Base-by-base conservation (phyloP, 352 stramenopile genomes). In the Phytophthora hibernalis region DNA sequence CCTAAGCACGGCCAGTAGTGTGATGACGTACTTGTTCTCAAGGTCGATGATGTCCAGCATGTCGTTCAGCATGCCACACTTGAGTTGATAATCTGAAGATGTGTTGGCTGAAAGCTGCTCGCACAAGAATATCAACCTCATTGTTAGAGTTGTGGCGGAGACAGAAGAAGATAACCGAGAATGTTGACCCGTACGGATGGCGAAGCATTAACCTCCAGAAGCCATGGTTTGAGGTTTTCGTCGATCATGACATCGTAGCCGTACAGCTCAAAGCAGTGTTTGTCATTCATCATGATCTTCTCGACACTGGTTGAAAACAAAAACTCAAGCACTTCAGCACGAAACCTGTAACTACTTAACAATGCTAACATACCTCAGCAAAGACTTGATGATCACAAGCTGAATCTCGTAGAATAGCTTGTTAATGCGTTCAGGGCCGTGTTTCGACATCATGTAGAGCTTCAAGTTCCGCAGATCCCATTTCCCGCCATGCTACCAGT, bases 211-310 rank as follows among this genome's bases (percentile, higher is more conserved):
- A 98, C 95, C 74, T 98, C 92, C 13, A 98, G 71, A 28, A 98
- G 74, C 92, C 91, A 98, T 6, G 91, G 89, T 68, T 97, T 96
- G 49, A 98, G 77, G 18, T 91, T 92, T 65, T 96, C 83, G 60
- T 97, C 92, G 47, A 97, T 96, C 82, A 98, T 94, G 40, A 97
- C 81, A 57, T 97, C 92, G 64, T 97, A 98, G 35, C 95, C 95
- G 71, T 98, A 98, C 15, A 98, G 79, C 66, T 98, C 91, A 54
- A 98, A 98, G 79, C 93, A 98, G 78, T 98, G 93, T 60, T 97
- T 97, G 79, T 98, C 95, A 56, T 97, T 95, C 55, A 98, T 97
- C 63, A 98, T 98, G 60, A 96, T 87, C 60, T 97, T 93, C 74
- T 98, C 92, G 28, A 98, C 91, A 35, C 85, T 85, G 28, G 5